Base-by-base conservation (phyloP, 2,329 filamentous ascomycete species). In the Fusarium sulawesiense region DNA sequence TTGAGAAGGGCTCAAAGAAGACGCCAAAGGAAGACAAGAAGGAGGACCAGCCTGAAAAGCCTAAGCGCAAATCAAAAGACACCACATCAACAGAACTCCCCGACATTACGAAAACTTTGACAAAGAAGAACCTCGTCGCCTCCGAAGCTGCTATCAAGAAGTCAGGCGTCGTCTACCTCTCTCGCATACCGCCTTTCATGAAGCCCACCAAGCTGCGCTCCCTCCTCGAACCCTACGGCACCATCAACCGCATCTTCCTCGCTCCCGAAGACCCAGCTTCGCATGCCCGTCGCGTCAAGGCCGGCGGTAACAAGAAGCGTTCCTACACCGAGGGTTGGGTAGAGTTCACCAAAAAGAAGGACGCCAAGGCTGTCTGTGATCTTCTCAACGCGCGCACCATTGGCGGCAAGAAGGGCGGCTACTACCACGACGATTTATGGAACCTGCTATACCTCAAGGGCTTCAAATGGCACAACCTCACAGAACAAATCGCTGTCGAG, bases 381-480 rank as follows among this genome's bases (percentile, higher is more conserved):
- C 85, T 92, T 27, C 83, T 97, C 51, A 97, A 97, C 76, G 91
- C 91, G 44, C 88, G 87, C 68, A 92, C 87, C 14, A 92, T 96
- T 63, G 93, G 93, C 53, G 93, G 93, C 27, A 94, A 94, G 82
- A 97, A 97, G 82, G 87, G 92, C 14, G 88, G 87, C 50, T 93
- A 92, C 78, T 97, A 95, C 82, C 89, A 92, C 73, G 93, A 97
- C 78, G 93, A 97, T 78, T 86, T 97, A 46, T 97, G 93, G 93
- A 94, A 92, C 74, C 82, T 96, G 68, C 86, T 92, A 65, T 97
- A 97, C 76, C 82, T 97, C 67, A 91, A 88, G 68, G 92, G 92
- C 2, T 95, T 96, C 82, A 96, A 95, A 80, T 97, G 93, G 93
- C 83, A 87, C 68, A 84, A 90, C 74, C 79, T 90, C 68, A 93